Evolutionary conservation across 1,284 basidiomycete genomes (phyloP), one percentile per base, ranked within the genome.

Genomic region (Anthracocystis setariae): DNA sequence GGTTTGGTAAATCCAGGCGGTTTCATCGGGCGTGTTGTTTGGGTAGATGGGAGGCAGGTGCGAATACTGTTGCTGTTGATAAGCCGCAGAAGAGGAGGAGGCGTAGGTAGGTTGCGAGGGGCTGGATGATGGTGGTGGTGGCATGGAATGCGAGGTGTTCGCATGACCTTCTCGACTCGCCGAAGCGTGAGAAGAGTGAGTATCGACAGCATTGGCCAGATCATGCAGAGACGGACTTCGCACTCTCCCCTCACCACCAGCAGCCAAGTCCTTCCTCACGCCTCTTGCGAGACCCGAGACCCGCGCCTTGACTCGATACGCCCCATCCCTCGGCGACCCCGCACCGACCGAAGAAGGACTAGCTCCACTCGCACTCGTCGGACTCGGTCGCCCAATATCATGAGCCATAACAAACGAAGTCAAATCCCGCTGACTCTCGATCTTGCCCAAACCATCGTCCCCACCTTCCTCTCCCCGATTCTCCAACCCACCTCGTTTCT

Each of bases 171-270:
- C 5, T 3, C 48, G 35, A 25, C n/a, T 42, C 15, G 27, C 42
- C 2, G 38, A 8, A n/a, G n/a, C n/a, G 23, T 12, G 13, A 32
- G 25, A 50, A 27, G 59, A 55, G 18, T 50, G 48, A 5, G 59
- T 62, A 13, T 65, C 62, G 0, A 58, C 64, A 3, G 53, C 64
- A 21, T 52, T 60, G 3, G 64, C 64, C 24, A 67, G 37, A 46
- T 67, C 64, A 29, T 67, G 58, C 43, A 67, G 20, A 9, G 48
- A 52, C 3, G 63, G 61, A 8, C 56, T 54, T 12, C 25, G 18
- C 10, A 62, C 47, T 9, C 55, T 47, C 45, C 29, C 39, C 21
- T 37, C 43, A 33, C 43, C 33, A 10, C 13, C 35, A 21, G 23
- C 5, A 24, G 42, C 8, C 0, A 27, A 18, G 12, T 38, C 53